Percentiles rank a stretch among this genome's conserved stretches.
Evolutionary conservation across 1,139 yeast species (phyloP).

Genomic region (Debaryomyces psychrophilus): DNA sequence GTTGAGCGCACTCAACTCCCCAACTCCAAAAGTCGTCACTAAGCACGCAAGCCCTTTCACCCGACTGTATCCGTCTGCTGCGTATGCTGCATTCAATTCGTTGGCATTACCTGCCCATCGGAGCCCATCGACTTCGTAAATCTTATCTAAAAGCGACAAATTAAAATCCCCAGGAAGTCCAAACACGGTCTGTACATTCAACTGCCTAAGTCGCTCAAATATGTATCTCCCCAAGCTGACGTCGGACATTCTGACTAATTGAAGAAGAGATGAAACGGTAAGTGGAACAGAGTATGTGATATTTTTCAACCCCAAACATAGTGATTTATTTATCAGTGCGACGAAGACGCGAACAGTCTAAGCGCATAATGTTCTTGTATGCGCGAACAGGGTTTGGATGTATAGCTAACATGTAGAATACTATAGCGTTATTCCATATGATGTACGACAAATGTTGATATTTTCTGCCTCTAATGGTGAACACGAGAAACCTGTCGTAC

Average conservation of each 20-base stretch:
- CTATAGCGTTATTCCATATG: too few relatives aligned
- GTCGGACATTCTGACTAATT: constrained; percentile 30
- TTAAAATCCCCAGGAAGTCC: constrained; percentile 49
- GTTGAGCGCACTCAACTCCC: constrained; percentile 43
- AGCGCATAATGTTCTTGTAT: not conserved
- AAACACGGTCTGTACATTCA: constrained; percentile 42
- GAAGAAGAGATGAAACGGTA: not conserved
- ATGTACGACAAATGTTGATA: too few relatives aligned
- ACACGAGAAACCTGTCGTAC: too few relatives aligned
- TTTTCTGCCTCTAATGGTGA: too few relatives aligned
- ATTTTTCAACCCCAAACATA: not conserved
- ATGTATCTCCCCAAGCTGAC: constrained; percentile 46
- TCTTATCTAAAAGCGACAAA: constrained; percentile 38
- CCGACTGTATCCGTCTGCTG: constrained; percentile 47
- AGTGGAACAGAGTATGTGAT: not conserved
- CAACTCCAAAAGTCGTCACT: constrained; percentile 47
- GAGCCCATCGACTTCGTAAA: constrained; percentile 41
- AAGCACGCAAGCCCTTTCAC: constrained; percentile 41
- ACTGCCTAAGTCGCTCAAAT: constrained; percentile 46
- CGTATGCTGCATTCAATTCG: constrained; percentile 47
- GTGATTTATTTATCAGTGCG: too few relatives aligned
- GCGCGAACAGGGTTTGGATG: not conserved
- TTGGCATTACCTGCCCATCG: constrained; percentile 49
- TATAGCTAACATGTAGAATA: too few relatives aligned
- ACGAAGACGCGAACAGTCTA: not conserved